Base-by-base conservation (phyloP, 2,329 filamentous ascomycete genomes). In the Trichoderma sp. region DNA sequence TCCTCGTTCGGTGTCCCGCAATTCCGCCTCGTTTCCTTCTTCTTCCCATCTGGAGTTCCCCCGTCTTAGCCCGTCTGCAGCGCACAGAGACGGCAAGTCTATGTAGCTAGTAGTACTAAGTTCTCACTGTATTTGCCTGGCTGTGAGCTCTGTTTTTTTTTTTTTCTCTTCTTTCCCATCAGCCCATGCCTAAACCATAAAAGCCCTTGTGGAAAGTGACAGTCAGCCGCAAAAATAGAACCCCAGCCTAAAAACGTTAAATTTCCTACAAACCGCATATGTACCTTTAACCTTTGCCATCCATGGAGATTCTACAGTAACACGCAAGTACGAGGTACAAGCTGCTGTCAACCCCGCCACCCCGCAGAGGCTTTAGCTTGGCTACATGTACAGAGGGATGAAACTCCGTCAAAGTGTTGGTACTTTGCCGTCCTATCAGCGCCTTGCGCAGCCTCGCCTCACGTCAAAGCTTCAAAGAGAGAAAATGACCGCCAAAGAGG, bases 291-390 rank as follows among this genome's bases (percentile, higher is more conserved):
- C 43, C 11, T 51, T 51, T 51, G n/a, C 43, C n/a, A 21, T 51
- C n/a, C n/a, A 24, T 51, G n/a, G n/a, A 12, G 18, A n/a, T 18
- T 5, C 26, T 56, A 32, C 62, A 12, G 18, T 47, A 21, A n/a
- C 9, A 0, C 2, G 6, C 1, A 21, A 47, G 43, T 47, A 47
- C 18, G 11, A 51, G 11, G 15, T 51, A 24, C 43, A 12, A 4
- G n/a, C 9, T 51, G 43, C 62, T 26, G 12, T 56, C 24, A 53
- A 69, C 56, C 66, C 66, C 66, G 53, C 66, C 66, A 69, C 66
- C 66, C 66, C 66, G 66, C 66, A 69, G 34, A 34, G 4, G 1
- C 26, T 28, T 32, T 32, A 43, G 34, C 21, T 39, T 26, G n/a
- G 60, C 26, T 12, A 36, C 24, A 24, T 24, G 24, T 24, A 6